A percentile compares a stretch with the other conserved stretches of the same genome.
phyloP scores from a whole-genome alignment of 441 rosid genomes.

The Arabidopsis lyrata region DNA sequence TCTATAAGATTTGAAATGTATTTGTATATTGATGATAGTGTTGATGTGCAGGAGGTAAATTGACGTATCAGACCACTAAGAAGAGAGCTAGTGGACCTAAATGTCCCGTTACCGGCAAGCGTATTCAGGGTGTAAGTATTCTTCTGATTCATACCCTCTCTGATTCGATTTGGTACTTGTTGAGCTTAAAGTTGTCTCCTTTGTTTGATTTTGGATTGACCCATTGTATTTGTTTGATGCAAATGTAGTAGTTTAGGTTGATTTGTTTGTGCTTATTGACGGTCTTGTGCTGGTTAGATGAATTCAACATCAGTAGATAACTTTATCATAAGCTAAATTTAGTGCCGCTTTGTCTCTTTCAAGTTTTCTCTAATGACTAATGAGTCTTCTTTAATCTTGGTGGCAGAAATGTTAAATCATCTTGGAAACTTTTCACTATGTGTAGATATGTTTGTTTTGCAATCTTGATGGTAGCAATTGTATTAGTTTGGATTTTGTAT shows the following conservation, averaged over 20 bases:
- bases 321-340: slow-evolving; percentile 52
- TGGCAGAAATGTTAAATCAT: neutral
- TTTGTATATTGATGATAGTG: neutral
- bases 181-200: neutral
- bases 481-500: neutral
- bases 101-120: slow-evolving; percentile 86
- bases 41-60: slow-evolving; percentile 65
- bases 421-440: no score
- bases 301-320: slow-evolving; percentile 48
- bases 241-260: neutral
- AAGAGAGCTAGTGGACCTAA: slow-evolving; percentile 87
- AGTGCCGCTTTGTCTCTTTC: slow-evolving; percentile 40
- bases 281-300: slow-evolving; percentile 47
- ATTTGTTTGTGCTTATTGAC: slow-evolving; percentile 41
- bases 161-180: neutral
- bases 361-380: slow-evolving; percentile 23
- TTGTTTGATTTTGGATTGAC: neutral
- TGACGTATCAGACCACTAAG: slow-evolving; percentile 83
- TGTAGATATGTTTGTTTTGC: neutral
- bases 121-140: slow-evolving; percentile 80
- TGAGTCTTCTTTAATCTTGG: neutral
- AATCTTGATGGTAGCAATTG: neutral
- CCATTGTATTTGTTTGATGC: neutral
- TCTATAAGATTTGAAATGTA: slow-evolving; percentile 9
- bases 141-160: neutral